Conservation (phyloP, 306 rosid genomes). For the Glycyrrhiza uralensis region DNA sequence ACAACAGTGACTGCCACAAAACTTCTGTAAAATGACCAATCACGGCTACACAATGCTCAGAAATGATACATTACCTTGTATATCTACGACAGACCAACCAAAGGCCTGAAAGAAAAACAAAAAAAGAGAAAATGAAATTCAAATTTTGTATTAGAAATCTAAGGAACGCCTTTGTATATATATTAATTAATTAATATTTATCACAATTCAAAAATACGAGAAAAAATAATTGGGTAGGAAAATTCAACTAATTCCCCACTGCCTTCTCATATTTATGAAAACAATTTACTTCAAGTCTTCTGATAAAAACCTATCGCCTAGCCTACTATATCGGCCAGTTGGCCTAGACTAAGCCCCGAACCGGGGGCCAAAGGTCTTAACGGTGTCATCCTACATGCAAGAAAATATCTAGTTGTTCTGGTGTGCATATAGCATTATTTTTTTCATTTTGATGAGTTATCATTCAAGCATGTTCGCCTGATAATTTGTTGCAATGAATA, state of each 20-base stretch:
- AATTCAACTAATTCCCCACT: background rate
- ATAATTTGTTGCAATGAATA: background rate
- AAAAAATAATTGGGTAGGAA: background rate
- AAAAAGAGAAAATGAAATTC: background rate
- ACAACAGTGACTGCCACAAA: conserved; percentile 47
- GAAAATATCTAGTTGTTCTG: background rate
- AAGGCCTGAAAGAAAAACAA: conserved; percentile 48
- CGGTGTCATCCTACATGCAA: conserved; percentile 4
- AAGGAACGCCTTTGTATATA: background rate
- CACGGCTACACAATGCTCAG: conserved; percentile 44
- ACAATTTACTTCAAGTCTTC: conserved; percentile 1
- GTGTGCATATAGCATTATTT: background rate
- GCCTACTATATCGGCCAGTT: background rate
- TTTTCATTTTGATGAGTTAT: conserved; percentile 9
- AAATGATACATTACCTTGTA: conserved; percentile 41
- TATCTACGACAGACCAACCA: conserved; percentile 33
- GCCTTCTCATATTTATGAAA: background rate
- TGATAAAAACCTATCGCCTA: background rate
- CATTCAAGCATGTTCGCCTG: background rate
- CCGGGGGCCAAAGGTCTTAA: too few relatives aligned
- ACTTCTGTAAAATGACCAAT: conserved; percentile 39
- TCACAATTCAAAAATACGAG: background rate
- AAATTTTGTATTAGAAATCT: background rate
- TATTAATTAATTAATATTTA: too few relatives aligned
- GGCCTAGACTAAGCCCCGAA: too few relatives aligned